Base-by-base conservation (phyloP, 1,284 basidiomycete species). In the Pascua sp. region DNA sequence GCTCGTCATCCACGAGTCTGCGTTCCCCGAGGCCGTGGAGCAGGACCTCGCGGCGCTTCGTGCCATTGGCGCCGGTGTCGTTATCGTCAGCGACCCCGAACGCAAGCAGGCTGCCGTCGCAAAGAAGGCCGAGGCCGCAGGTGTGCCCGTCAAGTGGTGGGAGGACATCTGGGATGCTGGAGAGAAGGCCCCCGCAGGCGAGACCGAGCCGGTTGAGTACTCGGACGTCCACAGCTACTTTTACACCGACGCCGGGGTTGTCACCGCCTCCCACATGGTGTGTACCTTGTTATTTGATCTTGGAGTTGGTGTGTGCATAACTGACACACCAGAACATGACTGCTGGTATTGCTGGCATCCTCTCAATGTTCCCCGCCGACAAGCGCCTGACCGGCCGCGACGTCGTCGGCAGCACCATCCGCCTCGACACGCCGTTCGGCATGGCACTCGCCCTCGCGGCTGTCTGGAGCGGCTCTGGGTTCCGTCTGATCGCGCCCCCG, bases 361-460 rank as follows among this genome's bases (percentile, higher is more conserved):
- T 77, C 2, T 73, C 76, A 9, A 46, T 71, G 18, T 77, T 77
- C 67, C 75, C 77, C 15, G 72, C 75, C 0, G 72, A 77, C 63
- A 77, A 77, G 56, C 67, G 77, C 15, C 77, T 75, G 0, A 65
- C 69, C 1, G 50, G 65, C 1, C 55, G 50, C 15, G 77, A 78
- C 59, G 61, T 67, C 11, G 66, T 77, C 4, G 74, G 66, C 4
- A 70, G 64, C 40, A 62, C 63, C 15, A 53, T 76, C 11, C 60
- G 63, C n/a, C 57, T 78, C 9, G 63, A 68, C 49, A 68, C 71
- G 17, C 76, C 77, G 1, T 64, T 77, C 36, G 77, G 77, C 0
- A 69, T 78, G 66, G 66, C 70, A 1, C 57, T 78, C 8, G 72
- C 73, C 12, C 58, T 78, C 2, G 70, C 71, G 0, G 56, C 60